Conservation (phyloP, 768 basidiomycete genomes). For the Porpolomopsis calyptriformis region DNA sequence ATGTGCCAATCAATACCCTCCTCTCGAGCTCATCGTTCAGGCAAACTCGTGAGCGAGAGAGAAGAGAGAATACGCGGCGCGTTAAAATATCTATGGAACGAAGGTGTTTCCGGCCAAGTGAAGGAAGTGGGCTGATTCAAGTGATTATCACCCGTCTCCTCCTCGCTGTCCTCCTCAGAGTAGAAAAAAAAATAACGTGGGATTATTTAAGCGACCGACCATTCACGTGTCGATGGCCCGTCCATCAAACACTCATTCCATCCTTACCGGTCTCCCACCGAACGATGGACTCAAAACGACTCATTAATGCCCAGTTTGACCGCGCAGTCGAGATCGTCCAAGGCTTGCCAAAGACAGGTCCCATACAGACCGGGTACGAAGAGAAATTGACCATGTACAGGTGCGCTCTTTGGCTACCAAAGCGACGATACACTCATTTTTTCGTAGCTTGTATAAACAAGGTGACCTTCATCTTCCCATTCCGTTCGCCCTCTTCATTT, state of each 20-base stretch:
- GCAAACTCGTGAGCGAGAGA: slow-evolving; percentile 44
- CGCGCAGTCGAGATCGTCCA: slow-evolving; percentile 93
- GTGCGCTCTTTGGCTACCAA: slow-evolving; percentile 25
- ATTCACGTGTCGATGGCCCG: no score
- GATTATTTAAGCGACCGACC: no score
- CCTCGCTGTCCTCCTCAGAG: no score
- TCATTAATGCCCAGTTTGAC: slow-evolving; percentile 81
- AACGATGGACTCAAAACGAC: slow-evolving; percentile 49
- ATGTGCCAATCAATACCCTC: not conserved
- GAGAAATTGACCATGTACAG: slow-evolving; percentile 93
- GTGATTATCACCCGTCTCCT: not conserved
- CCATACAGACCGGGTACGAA: slow-evolving; percentile 92
- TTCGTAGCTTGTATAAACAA: slow-evolving; percentile 79
- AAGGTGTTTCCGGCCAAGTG: slow-evolving; percentile 38
- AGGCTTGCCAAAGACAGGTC: slow-evolving; percentile 82
- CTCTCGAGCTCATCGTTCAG: slow-evolving; percentile 24
- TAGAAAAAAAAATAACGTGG: no score
- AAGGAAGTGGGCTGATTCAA: not conserved
- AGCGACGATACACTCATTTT: slow-evolving; percentile 8
- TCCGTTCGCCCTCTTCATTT: slow-evolving; percentile 6
- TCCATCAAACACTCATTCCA: no score
- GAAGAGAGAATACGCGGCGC: slow-evolving; percentile 60
- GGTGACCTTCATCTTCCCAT: slow-evolving; percentile 33
- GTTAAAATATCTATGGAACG: slow-evolving; percentile 65
- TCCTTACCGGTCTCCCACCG: not conserved